Evolutionary conservation across 1,139 yeast species (phyloP).

Genomic region (Yamadazyma jaroonii): DNA sequence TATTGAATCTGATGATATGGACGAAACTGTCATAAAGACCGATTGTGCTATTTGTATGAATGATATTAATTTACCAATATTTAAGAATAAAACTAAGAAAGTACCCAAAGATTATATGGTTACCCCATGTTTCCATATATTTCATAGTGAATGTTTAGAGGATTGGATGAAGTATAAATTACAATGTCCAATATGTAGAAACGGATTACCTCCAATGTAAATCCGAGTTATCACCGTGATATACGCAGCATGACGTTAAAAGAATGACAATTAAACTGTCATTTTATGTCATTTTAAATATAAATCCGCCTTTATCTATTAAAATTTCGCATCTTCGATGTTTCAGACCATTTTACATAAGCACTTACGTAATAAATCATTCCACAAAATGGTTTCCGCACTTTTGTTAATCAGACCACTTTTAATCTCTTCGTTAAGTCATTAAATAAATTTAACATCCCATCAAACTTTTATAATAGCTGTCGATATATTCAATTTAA

Average conservation of each 20-base stretch:
- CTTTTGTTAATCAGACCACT: conserved; percentile 4
- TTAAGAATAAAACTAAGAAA: conserved; percentile 14
- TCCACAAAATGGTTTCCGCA: background rate
- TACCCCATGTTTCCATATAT: conserved; percentile 88
- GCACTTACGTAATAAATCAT: background rate
- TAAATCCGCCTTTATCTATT: too few relatives aligned
- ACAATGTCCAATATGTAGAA: conserved; percentile 93
- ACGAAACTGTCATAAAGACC: conserved; percentile 15
- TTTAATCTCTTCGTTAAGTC: conserved; percentile 1
- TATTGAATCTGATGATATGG: conserved; percentile 24
- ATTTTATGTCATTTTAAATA: too few relatives aligned
- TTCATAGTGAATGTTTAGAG: conserved; percentile 84
- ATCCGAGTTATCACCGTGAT: too few relatives aligned
- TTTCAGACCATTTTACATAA: too few relatives aligned
- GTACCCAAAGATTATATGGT: conserved; percentile 62
- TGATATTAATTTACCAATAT: conserved; percentile 62
- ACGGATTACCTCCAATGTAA: conserved; percentile 67
- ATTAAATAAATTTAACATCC: background rate
- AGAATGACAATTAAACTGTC: too few relatives aligned
- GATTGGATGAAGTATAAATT: conserved; percentile 91
- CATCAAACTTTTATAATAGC: background rate
- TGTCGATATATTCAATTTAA: background rate
- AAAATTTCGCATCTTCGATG: too few relatives aligned
- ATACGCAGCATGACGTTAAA: too few relatives aligned
- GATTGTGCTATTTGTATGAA: conserved; percentile 94